phyloP scores from a whole-genome alignment of 2,329 filamentous ascomycete species.

The Botrytis medusae region DNA sequence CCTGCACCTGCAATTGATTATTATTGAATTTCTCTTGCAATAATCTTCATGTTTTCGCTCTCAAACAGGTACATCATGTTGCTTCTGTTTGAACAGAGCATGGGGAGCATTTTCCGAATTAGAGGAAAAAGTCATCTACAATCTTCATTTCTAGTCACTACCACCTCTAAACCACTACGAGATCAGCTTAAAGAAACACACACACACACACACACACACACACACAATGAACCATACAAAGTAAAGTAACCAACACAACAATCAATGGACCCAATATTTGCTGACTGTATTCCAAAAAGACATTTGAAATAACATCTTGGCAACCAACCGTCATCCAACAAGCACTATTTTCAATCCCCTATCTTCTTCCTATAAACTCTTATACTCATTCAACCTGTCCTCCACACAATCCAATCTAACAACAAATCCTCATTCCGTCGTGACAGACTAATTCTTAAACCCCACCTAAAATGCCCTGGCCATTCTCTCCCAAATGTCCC shows the following conservation, averaged over 20 bases:
- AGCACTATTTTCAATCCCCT: neutral
- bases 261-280: neutral
- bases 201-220: neutral
- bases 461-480: neutral
- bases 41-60: no score
- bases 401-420: neutral
- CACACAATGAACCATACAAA: neutral
- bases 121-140: no score
- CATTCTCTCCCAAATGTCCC: neutral
- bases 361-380: neutral
- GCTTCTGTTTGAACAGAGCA: no score
- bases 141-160: neutral
- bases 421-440: no score
- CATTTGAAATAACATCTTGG: neutral
- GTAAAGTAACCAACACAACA: neutral
- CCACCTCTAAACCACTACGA: neutral
- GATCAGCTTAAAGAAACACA: neutral
- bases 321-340: neutral
- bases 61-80: no score
- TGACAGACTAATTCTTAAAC: accelerated
- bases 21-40: no score
- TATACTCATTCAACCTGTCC: accelerated
- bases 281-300: neutral
- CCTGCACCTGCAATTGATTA: no score
- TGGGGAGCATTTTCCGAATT: no score